Evolutionary conservation across 225 moss, liverwort and hornwort species (phyloP), one percentile per base, ranked within the genome.

Genomic region (Bryum argenteum): DNA sequence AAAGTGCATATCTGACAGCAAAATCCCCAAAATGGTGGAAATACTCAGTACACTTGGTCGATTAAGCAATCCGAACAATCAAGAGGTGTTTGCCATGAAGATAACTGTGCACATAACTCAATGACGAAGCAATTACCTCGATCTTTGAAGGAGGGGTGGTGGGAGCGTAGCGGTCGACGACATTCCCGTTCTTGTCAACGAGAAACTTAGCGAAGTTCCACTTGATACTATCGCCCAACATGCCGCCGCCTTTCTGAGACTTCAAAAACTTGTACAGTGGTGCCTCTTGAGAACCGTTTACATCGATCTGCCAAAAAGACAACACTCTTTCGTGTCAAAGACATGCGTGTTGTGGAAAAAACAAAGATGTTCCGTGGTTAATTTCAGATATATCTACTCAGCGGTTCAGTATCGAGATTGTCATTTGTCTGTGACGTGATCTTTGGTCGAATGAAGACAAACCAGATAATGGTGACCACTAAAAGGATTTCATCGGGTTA

Each of bases 121-220:
- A 57, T 8, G 19, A 42, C 5, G 7, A 33, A 33, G 33, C 33
- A 33, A 5, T 10, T 79, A 94, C 94, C 91, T 91, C 90, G 44
- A 97, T 91, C 66, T 83, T 89, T 50, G 88, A 85, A 41, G 96
- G 96, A 66, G 83, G 71, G 38, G 96, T 97, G 51, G 96, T 97
- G 21, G 96, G 91, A 8, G 96, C 91, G 77, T 97, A 97, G 75
- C 96, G 91, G 61, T 91, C 89, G 23, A 97, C 89, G 1, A 97
- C 90, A 39, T 86, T 75, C 59, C 96, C 96, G 22, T 91, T 80
- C 80, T 89, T 79, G 78, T 93, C 85, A 62, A 97, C 91, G 52
- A 97, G 83, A 66, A 97, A 93, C 83, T 97, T 97, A 16, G 77
- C 87, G 19, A 97, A 97, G 55, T 97, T 97, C 96, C 96, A 97